Evolutionary conservation across 1,284 basidiomycete genomes (phyloP), one percentile per base, ranked within the genome.

Genomic region (Stygiomarasmius scandens): DNA sequence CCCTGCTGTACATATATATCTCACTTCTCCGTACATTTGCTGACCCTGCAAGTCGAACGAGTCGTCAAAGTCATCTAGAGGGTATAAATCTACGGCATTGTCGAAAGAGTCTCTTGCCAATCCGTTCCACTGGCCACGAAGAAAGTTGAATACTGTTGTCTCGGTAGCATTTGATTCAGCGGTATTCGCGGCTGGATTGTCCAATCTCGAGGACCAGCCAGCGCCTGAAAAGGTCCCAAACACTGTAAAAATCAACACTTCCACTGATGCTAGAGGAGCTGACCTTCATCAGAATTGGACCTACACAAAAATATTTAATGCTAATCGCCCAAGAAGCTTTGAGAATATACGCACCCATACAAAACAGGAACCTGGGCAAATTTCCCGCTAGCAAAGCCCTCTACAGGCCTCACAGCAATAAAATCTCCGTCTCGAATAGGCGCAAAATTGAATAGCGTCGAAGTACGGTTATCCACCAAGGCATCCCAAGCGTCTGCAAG

Each of bases 241-340:
- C n/a, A n/a, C n/a, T n/a, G n/a, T n/a, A n/a, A n/a, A n/a, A n/a
- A n/a, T n/a, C n/a, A n/a, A n/a, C n/a, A n/a, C n/a, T n/a, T n/a
- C n/a, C n/a, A n/a, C n/a, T n/a, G n/a, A n/a, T n/a, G n/a, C n/a
- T n/a, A n/a, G n/a, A n/a, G n/a, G n/a, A n/a, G n/a, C n/a, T n/a
- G n/a, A n/a, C n/a, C 61, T 54, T 63, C 61, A 44, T 60, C 56
- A 2, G 61, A 58, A 46, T 63, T 63, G 16, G 59, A 60, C 20
- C 61, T 62, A 23, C 5, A 20, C 23, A 25, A 25, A 1, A 10
- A 32, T 29, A n/a, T 12, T 34, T 23, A 19, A n/a, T n/a, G n/a
- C n/a, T n/a, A n/a, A n/a, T n/a, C n/a, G n/a, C n/a, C n/a, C n/a
- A n/a, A n/a, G n/a, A n/a, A n/a, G n/a, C n/a, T n/a, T n/a, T n/a